These are phyloP conservation scores for Cymbopogon flexuosus DNA, from an alignment of 202 grass and related monocot genomes.

Conservation along the genomic window DNA sequence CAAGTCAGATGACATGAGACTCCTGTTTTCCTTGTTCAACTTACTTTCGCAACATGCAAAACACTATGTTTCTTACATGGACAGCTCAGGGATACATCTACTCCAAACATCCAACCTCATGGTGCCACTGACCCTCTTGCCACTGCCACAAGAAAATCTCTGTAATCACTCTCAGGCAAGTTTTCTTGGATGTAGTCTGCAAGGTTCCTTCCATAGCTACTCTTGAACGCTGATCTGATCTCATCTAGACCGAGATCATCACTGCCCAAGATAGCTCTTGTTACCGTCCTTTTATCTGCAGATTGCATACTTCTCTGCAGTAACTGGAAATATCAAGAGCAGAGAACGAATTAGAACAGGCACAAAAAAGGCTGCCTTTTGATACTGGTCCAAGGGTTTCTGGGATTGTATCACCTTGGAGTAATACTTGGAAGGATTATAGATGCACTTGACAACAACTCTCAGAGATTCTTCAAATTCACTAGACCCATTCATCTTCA, in stretches of 20 bases:
- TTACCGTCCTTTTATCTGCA: conserved; percentile 43
- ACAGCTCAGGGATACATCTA: neutral
- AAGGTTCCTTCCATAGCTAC: conserved; percentile 49
- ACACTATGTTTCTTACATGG: neutral
- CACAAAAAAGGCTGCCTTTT: neutral
- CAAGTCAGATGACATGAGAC: conserved; percentile 4
- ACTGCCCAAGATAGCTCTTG: conserved; percentile 68
- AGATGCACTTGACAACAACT: conserved; percentile 69
- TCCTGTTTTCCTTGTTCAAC: conserved; percentile 13
- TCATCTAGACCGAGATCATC: conserved; percentile 56
- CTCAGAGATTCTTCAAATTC: conserved; percentile 72
- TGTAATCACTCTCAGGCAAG: conserved; percentile 62
- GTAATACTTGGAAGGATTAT: conserved; percentile 76
- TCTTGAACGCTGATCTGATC: conserved; percentile 59
- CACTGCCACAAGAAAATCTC: conserved; percentile 67
- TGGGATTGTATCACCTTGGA: conserved; percentile 52
- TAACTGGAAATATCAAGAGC: conserved; percentile 46
- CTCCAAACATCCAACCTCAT: neutral
- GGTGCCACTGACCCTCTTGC: conserved; percentile 23
- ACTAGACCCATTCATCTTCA: conserved; percentile 48
- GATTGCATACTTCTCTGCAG: conserved; percentile 46
- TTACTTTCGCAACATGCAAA: conserved; percentile 12
- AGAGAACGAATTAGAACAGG: conserved; percentile 9
- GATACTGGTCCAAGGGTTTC: neutral
- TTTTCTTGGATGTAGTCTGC: conserved; percentile 59